phyloP scores from a whole-genome alignment of 768 basidiomycete species.

The Lentinula edodes region DNA sequence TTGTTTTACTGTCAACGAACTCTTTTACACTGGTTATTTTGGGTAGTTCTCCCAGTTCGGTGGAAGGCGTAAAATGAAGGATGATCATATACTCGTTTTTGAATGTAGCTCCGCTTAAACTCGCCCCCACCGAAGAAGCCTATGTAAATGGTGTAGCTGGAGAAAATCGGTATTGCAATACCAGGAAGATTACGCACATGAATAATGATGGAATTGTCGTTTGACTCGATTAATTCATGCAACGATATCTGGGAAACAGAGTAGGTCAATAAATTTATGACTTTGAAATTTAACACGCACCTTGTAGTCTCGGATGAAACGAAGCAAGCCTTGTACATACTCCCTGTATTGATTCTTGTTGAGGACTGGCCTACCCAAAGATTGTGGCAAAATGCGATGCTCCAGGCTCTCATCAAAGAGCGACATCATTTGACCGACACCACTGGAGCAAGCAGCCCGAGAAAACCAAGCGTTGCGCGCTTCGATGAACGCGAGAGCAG shows the following conservation, averaged over 20 bases:
- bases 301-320: conserved; percentile 21
- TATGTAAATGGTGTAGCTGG: conserved; percentile 9
- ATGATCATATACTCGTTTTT: conserved; percentile 14
- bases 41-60: conserved; percentile 13
- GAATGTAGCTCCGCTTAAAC: conserved; percentile 16
- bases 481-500: conserved; percentile 26
- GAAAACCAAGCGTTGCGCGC: conserved; percentile 23
- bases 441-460: neutral
- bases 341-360: conserved; percentile 27
- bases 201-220: conserved; percentile 20
- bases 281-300: conserved; percentile 16
- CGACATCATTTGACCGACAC: conserved; percentile 20
- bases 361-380: conserved; percentile 27
- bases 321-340: conserved; percentile 22
- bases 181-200: conserved; percentile 20
- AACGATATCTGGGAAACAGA: conserved; percentile 16
- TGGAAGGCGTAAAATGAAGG: conserved; percentile 15
- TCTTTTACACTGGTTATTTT: conserved; percentile 25
- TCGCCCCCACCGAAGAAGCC: conserved; percentile 21
- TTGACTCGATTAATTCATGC: conserved; percentile 27
- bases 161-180: neutral
- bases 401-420: conserved; percentile 28
- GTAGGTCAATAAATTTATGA: neutral
- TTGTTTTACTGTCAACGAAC: conserved; percentile 23
- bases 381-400: conserved; percentile 29